Evolutionary conservation across 140 eudicot species (phyloP).

Genomic region (Erigeron philadelphicus): DNA sequence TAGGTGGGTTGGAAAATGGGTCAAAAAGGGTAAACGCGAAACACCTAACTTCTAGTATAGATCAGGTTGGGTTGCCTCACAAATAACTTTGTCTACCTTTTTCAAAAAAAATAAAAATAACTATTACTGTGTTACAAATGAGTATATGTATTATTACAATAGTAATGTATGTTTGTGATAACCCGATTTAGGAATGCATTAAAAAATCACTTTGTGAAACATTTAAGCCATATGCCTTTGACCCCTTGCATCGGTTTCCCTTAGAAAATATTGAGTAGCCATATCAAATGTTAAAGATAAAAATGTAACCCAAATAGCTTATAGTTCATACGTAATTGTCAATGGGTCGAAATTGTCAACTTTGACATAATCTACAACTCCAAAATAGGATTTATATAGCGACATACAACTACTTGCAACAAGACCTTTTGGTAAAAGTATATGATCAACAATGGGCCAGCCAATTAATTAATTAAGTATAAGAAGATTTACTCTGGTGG

Average conservation of each 20-base stretch:
- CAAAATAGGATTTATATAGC: constrained; percentile 3
- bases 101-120: neutral
- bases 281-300: too few relatives aligned
- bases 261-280: too few relatives aligned
- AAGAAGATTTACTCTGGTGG: constrained; percentile 79
- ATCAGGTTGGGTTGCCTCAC: neutral
- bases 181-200: too few relatives aligned
- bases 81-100: neutral
- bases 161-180: neutral
- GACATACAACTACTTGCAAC: constrained; percentile 16
- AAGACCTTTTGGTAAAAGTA: constrained; percentile 11
- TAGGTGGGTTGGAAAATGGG: neutral
- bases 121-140: neutral
- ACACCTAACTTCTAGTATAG: neutral
- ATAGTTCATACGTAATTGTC: neutral
- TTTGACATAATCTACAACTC: neutral
- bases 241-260: too few relatives aligned
- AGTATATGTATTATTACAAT: neutral
- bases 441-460: constrained; percentile 4
- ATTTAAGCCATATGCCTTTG: too few relatives aligned
- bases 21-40: neutral
- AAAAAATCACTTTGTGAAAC: too few relatives aligned
- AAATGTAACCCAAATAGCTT: neutral
- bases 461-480: neutral
- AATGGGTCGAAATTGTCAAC: constrained; percentile 12